phyloP scores from a whole-genome alignment of 176 grass and related monocot genomes.

The Cocos nucifera region DNA sequence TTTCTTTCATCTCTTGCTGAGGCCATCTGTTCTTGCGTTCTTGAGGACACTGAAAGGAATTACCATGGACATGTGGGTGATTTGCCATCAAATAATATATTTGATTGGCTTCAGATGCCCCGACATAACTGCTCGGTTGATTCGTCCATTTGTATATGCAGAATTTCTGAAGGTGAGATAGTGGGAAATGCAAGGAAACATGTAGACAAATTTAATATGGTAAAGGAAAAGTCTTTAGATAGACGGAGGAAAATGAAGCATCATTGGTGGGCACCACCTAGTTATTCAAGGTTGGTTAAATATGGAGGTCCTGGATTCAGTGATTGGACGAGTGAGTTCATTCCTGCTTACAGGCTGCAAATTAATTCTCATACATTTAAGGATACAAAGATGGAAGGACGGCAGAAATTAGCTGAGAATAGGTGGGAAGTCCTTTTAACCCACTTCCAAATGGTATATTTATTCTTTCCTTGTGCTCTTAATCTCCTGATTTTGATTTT shows the following conservation, averaged over 20 bases:
- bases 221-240: conserved; percentile 10
- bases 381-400: conserved; percentile 51
- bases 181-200: conserved; percentile 36
- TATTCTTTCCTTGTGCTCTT: neutral
- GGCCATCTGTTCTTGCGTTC: conserved; percentile 53
- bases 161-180: conserved; percentile 46
- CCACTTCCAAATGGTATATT: conserved; percentile 87
- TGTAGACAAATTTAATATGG: conserved; percentile 32
- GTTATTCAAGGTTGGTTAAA: conserved; percentile 41
- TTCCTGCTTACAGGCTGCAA: conserved; percentile 69
- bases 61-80: conserved; percentile 7
- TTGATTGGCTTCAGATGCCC: conserved; percentile 26
- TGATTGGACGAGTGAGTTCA: conserved; percentile 53
- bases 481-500: conserved; percentile 2
- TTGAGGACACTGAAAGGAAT: conserved; percentile 35
- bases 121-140: conserved; percentile 51
- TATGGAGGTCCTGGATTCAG: conserved; percentile 32
- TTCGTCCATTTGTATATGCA: conserved; percentile 57
- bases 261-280: conserved; percentile 59
- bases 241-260: conserved; percentile 17
- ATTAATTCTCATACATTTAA: conserved; percentile 37
- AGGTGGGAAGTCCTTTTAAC: conserved; percentile 69
- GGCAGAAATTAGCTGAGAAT: conserved; percentile 53
- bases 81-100: neutral
- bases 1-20: conserved; percentile 64